These are phyloP conservation scores for Phytopythium montanum DNA, from an alignment of 352 stramenopile species.

Conservation along the genomic window DNA sequence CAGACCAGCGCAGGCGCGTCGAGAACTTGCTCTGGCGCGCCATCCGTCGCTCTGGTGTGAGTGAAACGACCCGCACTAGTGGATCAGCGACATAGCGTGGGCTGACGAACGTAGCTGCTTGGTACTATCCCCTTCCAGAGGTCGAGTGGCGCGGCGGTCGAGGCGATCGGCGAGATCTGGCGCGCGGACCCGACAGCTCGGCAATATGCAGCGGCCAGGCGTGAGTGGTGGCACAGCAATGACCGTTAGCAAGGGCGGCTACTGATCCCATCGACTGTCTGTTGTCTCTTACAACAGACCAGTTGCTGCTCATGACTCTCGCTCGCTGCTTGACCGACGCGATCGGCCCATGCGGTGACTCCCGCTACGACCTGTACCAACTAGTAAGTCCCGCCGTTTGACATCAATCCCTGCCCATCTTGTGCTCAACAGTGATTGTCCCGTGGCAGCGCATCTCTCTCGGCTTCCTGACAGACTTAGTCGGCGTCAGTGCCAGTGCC, in stretches of 20 bases:
- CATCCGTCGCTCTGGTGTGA: background rate
- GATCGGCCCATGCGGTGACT: background rate
- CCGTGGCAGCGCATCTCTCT: background rate
- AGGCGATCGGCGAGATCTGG: slow-evolving; percentile 1
- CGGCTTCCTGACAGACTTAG: background rate
- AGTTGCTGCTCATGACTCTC: background rate
- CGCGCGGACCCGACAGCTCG: background rate
- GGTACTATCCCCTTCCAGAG: background rate
- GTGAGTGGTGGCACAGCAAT: background rate
- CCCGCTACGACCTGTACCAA: background rate
- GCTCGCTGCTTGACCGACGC: background rate
- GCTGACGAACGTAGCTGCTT: too few relatives aligned
- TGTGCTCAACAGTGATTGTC: background rate
- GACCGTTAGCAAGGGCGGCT: background rate
- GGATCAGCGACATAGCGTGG: too few relatives aligned
- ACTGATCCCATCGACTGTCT: background rate
- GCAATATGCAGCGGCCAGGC: background rate
- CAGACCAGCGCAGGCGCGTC: slow-evolving; percentile 4
- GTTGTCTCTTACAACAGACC: background rate
- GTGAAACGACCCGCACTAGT: background rate
- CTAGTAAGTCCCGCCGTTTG: too few relatives aligned
- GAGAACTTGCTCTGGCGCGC: slow-evolving; percentile 1
- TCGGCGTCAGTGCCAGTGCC: background rate
- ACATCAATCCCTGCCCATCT: too few relatives aligned
- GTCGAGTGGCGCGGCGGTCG: background rate